Base-by-base conservation (phyloP, 2,329 filamentous ascomycete genomes). In the Fusarium beomiforme region DNA sequence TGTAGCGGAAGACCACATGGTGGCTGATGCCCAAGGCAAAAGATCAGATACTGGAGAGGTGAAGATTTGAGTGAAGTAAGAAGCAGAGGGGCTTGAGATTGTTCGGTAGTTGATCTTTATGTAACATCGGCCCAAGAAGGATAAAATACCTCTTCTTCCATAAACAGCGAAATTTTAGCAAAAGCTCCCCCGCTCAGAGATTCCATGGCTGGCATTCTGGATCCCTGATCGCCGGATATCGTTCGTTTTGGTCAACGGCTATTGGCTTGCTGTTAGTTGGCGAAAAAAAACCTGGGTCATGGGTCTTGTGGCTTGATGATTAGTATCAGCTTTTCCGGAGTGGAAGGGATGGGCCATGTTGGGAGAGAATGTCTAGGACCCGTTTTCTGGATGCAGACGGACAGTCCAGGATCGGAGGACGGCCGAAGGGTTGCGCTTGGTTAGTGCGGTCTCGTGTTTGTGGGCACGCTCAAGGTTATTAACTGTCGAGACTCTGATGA, bases 331-430 rank as follows among this genome's bases (percentile, higher is more conserved):
- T 5, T 21, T 21, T 17, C 5, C 12, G 49, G 13, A 42, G 36
- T 55, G 51, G 37, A 55, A 55, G 51, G 51, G 51, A 55, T 55
- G 16, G 51, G 12, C 34, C 47, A n/a, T 36, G 47, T 50, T 50
- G 47, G n/a, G n/a, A 36, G 17, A 31, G 24, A 17, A 37, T 33
- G 26, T 5, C 11, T 6, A 1, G 36, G 24, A 8, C 51, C 36
- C 51, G 6, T 31, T 42, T 44, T 19, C 26, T 24, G 16, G 10
- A 55, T 44, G 51, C 26, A 51, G 49, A 8, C 23, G 23, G 24
- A n/a, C n/a, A n/a, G 26, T 13, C 33, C 23, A 44, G 51, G 24
- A 17, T 55, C 51, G 51, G 51, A 33, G 26, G 26, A 5, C 6
- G 51, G 3, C 37, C 51, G 36, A 55, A 31, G 24, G n/a, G 43